Conservation (phyloP, 2,329 filamentous ascomycete species). For the Didymella arachidicola region DNA sequence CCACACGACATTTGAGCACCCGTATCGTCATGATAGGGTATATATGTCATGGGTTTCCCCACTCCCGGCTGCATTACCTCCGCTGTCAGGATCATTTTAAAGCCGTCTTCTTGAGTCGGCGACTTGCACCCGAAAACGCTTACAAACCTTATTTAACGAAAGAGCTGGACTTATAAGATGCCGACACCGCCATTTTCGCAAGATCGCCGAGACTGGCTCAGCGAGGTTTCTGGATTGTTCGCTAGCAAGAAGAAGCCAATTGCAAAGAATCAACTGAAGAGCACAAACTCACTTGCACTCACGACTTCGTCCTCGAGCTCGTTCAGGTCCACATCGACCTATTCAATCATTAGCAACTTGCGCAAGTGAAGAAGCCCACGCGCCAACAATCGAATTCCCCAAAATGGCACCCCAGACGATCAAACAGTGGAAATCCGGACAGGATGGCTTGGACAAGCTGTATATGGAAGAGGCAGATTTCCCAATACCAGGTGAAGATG, state of each 20-base stretch:
- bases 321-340: constrained; percentile 18
- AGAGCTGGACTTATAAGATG: constrained; percentile 30
- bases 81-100: constrained; percentile 17
- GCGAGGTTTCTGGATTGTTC: constrained; percentile 42
- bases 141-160: constrained; percentile 12
- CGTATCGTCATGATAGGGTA: constrained; percentile 23
- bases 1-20: constrained; percentile 16
- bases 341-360: constrained; percentile 16
- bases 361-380: constrained; percentile 15
- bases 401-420: constrained; percentile 41
- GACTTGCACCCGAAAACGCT: constrained; percentile 15
- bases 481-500: constrained; percentile 49
- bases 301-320: constrained; percentile 16
- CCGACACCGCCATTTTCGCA: constrained; percentile 49
- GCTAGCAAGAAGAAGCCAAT: constrained; percentile 30
- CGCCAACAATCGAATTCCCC: constrained; percentile 14
- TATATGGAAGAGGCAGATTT: constrained; percentile 44
- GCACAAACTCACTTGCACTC: constrained; percentile 19
- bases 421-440: constrained; percentile 54
- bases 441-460: constrained; percentile 55
- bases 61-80: constrained; percentile 13
- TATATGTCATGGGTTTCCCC: constrained; percentile 23
- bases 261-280: constrained; percentile 18
- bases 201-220: constrained; percentile 47
- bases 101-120: constrained; percentile 11